These are phyloP conservation scores for Ogataea dorogensis DNA, from an alignment of 805 yeast species.

Conservation along the genomic window DNA sequence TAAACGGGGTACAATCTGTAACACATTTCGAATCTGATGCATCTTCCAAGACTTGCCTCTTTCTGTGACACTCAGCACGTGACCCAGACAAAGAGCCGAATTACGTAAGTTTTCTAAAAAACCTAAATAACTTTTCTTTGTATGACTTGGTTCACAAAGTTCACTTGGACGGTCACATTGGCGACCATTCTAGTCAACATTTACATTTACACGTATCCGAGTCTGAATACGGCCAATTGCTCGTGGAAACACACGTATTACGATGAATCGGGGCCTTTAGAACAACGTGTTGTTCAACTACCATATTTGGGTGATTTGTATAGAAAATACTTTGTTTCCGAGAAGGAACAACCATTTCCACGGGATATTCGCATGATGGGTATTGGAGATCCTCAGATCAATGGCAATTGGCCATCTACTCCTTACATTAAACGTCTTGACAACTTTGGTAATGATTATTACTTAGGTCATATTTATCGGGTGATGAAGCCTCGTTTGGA, in stretches of 20 bases:
- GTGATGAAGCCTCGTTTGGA: slow-evolving; percentile 59
- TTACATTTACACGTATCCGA: slow-evolving; percentile 77
- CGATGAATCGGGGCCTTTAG: slow-evolving; percentile 20
- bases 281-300: slow-evolving; percentile 17
- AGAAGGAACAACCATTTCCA: slow-evolving; percentile 10
- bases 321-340: slow-evolving; percentile 29
- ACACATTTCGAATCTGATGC: too few species aligned
- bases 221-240: slow-evolving; percentile 51
- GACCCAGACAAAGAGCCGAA: too few species aligned
- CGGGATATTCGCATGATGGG: slow-evolving; percentile 61
- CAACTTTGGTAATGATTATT: slow-evolving; percentile 85
- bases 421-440: slow-evolving; percentile 74
- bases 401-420: slow-evolving; percentile 77
- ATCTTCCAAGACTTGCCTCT: too few species aligned
- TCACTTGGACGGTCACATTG: slow-evolving; percentile 32
- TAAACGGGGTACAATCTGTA: too few species aligned
- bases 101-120: too few species aligned
- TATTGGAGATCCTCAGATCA: slow-evolving; percentile 96
- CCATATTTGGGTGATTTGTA: slow-evolving; percentile 38
- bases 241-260: slow-evolving; percentile 50
- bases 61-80: too few species aligned
- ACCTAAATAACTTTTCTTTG: too few species aligned
- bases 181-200: slow-evolving; percentile 50
- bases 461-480: slow-evolving; percentile 76
- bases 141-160: slow-evolving; percentile 2